These are phyloP conservation scores for Collariella sp. DNA, from an alignment of 495 filamentous ascomycete genomes.

Conservation along the genomic window DNA sequence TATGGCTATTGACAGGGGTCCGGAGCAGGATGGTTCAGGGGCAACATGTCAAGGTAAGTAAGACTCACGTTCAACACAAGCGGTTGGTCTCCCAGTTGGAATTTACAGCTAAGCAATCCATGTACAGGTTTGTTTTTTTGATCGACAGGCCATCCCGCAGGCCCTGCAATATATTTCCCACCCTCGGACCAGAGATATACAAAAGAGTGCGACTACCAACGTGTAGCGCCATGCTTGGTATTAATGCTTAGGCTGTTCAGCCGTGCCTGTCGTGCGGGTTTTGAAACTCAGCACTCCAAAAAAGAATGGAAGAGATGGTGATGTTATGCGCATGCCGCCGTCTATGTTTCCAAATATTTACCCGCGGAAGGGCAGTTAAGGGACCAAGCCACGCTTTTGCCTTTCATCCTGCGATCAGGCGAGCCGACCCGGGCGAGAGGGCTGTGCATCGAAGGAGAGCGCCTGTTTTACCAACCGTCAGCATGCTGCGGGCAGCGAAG, in stretches of 20 bases:
- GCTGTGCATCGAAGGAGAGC: neutral
- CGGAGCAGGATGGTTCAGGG: no score
- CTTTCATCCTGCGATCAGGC: neutral
- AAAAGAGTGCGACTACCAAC: slow-evolving; percentile 2
- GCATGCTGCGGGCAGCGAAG: neutral
- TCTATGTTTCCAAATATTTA: slow-evolving; percentile 7
- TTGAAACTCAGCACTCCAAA: neutral
- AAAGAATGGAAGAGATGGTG: slow-evolving; percentile 1
- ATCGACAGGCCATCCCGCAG: slow-evolving; percentile 1
- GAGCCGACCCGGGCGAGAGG: neutral
- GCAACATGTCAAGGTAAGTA: neutral
- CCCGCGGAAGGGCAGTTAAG: neutral
- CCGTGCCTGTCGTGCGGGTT: neutral
- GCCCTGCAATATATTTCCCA: slow-evolving; percentile 4
- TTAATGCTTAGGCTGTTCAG: neutral
- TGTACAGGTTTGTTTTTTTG: neutral
- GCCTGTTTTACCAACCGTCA: neutral
- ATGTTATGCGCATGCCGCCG: slow-evolving; percentile 4
- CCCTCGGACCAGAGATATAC: slow-evolving; percentile 1
- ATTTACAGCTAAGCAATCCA: neutral
- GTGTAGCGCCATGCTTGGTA: neutral
- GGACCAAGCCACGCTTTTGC: neutral
- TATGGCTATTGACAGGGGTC: no score
- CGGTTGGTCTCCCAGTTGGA: neutral
- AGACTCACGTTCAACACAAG: neutral